Conservation (phyloP, 371 early-diverging fungal genomes). For the Rhizomucor miehei region DNA sequence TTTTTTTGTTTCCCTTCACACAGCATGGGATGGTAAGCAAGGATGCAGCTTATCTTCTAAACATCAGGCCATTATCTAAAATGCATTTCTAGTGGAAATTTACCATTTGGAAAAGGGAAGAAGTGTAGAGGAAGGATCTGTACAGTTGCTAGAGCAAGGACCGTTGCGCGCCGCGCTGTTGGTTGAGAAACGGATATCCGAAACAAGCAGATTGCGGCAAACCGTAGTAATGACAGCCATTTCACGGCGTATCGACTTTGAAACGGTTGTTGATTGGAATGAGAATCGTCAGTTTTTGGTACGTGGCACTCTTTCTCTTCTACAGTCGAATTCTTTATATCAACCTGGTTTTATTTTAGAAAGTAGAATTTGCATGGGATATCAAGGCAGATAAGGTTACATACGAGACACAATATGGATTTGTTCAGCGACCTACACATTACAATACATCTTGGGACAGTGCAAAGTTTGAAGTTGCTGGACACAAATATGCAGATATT, state of each 20-base stretch:
- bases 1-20: not conserved
- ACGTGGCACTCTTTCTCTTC: too few species aligned
- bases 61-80: not conserved
- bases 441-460: constrained; percentile 92
- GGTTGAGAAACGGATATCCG: constrained; percentile 64
- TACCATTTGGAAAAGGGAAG: constrained; percentile 43
- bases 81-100: constrained; percentile 30
- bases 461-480: constrained; percentile 71
- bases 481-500: constrained; percentile 95
- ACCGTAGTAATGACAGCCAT: constrained; percentile 66
- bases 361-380: constrained; percentile 91
- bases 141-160: constrained; percentile 70
- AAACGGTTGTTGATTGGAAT: constrained; percentile 87
- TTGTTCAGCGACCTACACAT: constrained; percentile 88
- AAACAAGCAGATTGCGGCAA: constrained; percentile 69
- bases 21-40: constrained; percentile 49
- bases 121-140: constrained; percentile 35
- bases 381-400: constrained; percentile 79
- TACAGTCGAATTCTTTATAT: not conserved
- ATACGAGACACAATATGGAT: constrained; percentile 95
- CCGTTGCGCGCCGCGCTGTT: constrained; percentile 69
- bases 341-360: constrained; percentile 29
- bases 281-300: constrained; percentile 84
- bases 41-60: constrained; percentile 15
- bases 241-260: constrained; percentile 83